Evolutionary conservation across 371 early-diverging fungal genomes (phyloP).

Genomic region (Sporodiniella umbellata): DNA sequence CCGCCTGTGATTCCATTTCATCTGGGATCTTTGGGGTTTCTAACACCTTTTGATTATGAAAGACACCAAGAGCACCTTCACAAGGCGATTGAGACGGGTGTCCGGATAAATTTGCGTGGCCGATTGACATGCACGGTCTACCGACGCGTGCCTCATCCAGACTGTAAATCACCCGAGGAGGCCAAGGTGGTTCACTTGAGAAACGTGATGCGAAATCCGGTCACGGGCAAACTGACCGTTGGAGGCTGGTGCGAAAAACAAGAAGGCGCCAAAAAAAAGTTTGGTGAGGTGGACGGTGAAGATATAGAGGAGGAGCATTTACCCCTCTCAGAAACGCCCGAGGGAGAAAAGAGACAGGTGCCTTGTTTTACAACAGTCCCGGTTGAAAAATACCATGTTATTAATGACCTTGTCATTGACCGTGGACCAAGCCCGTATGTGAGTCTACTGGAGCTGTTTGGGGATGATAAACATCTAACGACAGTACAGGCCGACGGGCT

Average conservation of each 20-base stretch:
- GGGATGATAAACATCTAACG: slow-evolving; percentile 81
- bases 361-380: slow-evolving; percentile 50
- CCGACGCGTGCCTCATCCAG: slow-evolving; percentile 40
- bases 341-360: slow-evolving; percentile 31
- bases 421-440: slow-evolving; percentile 91
- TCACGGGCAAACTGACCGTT: slow-evolving; percentile 45
- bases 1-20: slow-evolving; percentile 93
- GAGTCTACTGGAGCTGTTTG: slow-evolving; percentile 87
- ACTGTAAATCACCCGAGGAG: slow-evolving; percentile 15
- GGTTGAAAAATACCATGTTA: slow-evolving; percentile 59
- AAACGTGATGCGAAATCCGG: slow-evolving; percentile 38
- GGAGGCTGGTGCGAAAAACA: slow-evolving; percentile 38
- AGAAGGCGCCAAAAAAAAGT: slow-evolving; percentile 20
- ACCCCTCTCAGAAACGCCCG: neutral
- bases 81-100: slow-evolving; percentile 65
- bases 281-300: slow-evolving; percentile 48
- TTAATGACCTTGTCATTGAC: slow-evolving; percentile 87
- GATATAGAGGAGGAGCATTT: slow-evolving; percentile 15
- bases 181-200: slow-evolving; percentile 27
- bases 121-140: slow-evolving; percentile 86
- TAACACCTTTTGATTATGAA: slow-evolving; percentile 84
- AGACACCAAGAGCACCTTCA: slow-evolving; percentile 56
- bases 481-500: slow-evolving; percentile 91
- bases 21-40: slow-evolving; percentile 86
- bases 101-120: slow-evolving; percentile 85